Percentiles rank a stretch among this genome's conserved stretches.
Conservation (phyloP, 164 flowering plant species). For the Tinospora cordifolia region DNA sequence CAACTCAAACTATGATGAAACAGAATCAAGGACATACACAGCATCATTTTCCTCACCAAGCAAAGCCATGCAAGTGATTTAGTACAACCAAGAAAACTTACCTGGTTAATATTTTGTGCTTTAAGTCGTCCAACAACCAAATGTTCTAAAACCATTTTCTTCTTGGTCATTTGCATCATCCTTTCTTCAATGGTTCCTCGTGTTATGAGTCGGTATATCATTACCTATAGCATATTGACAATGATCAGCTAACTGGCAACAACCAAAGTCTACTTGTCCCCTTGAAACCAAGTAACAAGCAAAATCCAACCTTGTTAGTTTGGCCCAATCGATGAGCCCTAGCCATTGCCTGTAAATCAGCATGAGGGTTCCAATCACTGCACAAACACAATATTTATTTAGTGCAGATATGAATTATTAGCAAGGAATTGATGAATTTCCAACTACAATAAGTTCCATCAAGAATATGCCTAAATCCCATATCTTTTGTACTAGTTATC, state of each 20-base stretch:
- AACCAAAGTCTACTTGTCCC: background rate
- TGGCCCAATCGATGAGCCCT: conserved; percentile 99
- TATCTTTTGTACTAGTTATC: too few relatives aligned
- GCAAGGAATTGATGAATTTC: too few relatives aligned
- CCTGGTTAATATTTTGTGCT: conserved; percentile 89
- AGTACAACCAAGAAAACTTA: conserved; percentile 16
- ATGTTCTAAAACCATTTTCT: conserved; percentile 98
- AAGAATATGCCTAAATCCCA: too few relatives aligned
- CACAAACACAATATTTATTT: conserved; percentile 3
- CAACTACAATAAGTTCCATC: too few relatives aligned
- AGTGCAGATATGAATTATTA: background rate
- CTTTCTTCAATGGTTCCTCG: conserved; percentile 94
- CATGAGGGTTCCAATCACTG: conserved; percentile 99
- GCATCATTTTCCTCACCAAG: too few relatives aligned
- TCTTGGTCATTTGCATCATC: conserved; percentile 98
- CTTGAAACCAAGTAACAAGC: background rate
- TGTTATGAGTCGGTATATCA: conserved; percentile 86
- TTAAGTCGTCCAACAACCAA: conserved; percentile 91
- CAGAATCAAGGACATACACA: too few relatives aligned
- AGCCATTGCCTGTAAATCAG: conserved; percentile 99
- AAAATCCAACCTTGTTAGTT: conserved; percentile 65
- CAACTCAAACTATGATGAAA: too few relatives aligned
- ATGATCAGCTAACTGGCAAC: conserved; percentile 12
- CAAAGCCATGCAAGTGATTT: background rate
- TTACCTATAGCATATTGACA: conserved; percentile 48